These are phyloP conservation scores for Coemansia biformis DNA, from an alignment of 192 early-diverging fungal species.

Conservation along the genomic window DNA sequence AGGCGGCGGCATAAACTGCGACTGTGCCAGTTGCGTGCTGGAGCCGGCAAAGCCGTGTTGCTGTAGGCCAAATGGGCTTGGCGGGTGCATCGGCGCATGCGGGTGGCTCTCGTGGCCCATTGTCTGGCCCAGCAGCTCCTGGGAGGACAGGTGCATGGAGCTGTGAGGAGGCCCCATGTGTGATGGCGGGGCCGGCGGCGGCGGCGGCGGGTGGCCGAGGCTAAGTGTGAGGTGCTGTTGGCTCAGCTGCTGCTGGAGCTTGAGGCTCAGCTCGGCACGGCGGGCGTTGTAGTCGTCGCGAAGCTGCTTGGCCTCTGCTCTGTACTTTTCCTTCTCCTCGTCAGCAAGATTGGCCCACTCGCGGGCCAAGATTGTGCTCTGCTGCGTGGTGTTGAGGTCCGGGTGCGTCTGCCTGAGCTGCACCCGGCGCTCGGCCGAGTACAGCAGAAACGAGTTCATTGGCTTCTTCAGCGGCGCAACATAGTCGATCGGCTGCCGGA, in stretches of 20 bases:
- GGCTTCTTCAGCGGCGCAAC: constrained; percentile 58
- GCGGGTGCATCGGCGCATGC: constrained; percentile 7
- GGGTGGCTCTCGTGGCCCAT: constrained; percentile 7
- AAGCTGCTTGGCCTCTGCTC: constrained; percentile 54
- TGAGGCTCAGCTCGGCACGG: constrained; percentile 54
- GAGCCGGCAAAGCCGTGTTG: constrained; percentile 17
- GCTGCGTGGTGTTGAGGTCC: constrained; percentile 56
- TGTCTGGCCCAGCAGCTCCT: constrained; percentile 21
- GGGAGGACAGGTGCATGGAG: constrained; percentile 11
- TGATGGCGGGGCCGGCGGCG: constrained; percentile 3
- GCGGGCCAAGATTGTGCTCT: constrained; percentile 62
- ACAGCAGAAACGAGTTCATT: constrained; percentile 65
- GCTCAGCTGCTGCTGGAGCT: constrained; percentile 51
- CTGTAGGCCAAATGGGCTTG: constrained; percentile 17
- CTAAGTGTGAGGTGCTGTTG: constrained; percentile 48
- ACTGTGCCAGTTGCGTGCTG: constrained; percentile 9
- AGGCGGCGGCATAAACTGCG: constrained; percentile 19
- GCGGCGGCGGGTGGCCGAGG: constrained; percentile 17
- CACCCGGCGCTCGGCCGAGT: constrained; percentile 60
- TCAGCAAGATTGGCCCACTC: constrained; percentile 60
- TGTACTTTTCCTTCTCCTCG: constrained; percentile 54
- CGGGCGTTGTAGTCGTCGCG: constrained; percentile 57
- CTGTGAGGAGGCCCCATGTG: constrained; percentile 1
- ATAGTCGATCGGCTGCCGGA: constrained; percentile 48
- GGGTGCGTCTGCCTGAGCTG: constrained; percentile 58